Percentiles rank a stretch among this genome's conserved stretches.
Evolutionary conservation across 1,284 basidiomycete genomes (phyloP).

Genomic region (Phylloboletellus chloephorus): DNA sequence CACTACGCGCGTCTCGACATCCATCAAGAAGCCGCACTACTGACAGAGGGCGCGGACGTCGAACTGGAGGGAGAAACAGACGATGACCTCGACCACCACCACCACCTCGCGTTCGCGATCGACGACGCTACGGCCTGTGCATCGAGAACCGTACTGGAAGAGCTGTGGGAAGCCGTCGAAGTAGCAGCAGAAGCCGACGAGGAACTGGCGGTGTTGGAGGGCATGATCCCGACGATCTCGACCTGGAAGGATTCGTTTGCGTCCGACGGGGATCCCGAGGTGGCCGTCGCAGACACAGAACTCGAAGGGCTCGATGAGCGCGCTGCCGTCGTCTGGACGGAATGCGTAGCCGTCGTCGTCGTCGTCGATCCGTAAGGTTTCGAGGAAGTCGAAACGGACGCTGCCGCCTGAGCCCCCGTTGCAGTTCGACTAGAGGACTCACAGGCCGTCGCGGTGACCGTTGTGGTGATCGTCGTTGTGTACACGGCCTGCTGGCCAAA

Average conservation of each 20-base stretch:
- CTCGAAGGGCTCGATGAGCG: conserved; percentile 8
- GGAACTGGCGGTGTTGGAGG: conserved; percentile 11
- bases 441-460: conserved; percentile 15
- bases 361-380: conserved; percentile 9
- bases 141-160: conserved; percentile 14
- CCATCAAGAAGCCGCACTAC: too few relatives aligned
- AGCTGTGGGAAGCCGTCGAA: conserved; percentile 10
- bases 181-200: conserved; percentile 2
- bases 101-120: conserved; percentile 19
- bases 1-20: not conserved
- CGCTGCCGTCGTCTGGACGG: conserved; percentile 6
- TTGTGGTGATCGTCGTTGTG: conserved; percentile 29
- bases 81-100: conserved; percentile 14
- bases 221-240: conserved; percentile 19
- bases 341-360: not conserved
- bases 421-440: not conserved
- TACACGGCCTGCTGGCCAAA: conserved; percentile 6
- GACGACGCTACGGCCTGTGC: conserved; percentile 24
- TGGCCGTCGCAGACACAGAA: not conserved
- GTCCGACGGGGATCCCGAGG: not conserved
- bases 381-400: conserved; percentile 8
- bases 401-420: conserved; percentile 13
- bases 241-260: conserved; percentile 18
- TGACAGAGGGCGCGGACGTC: too few relatives aligned
- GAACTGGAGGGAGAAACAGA: not conserved